Evolutionary conservation across 495 filamentous ascomycete species (phyloP), one percentile per base, ranked within the genome.

Genomic region (Penicillium antarcticum): DNA sequence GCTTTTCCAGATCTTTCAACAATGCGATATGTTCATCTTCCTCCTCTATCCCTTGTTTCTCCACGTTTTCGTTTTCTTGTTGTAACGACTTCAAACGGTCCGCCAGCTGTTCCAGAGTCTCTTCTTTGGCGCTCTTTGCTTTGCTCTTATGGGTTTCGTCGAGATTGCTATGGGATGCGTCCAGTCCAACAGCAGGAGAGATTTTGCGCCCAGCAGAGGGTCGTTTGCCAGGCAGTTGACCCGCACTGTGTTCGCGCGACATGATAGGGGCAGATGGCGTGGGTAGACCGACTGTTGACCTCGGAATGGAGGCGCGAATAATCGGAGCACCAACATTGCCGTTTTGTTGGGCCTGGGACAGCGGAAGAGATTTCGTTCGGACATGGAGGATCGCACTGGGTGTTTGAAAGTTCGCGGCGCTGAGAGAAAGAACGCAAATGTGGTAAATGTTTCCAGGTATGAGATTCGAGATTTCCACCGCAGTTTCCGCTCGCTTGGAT

Each of bases 361-460:
- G 53, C 66, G 82, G 62, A 67, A 81, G 56, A 75, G 75, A 55
- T 76, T 82, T 72, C 19, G 88, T 95, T 55, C 86, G 78, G 43
- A 97, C 75, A 42, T 92, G 85, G 55, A 97, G 86, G 18, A 94
- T 81, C 13, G 81, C 81, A 64, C 94, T 95, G 6, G 88, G 86
- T 1, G 91, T 89, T 60, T 95, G 90, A 54, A 97, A 96, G 66
- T 94, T 92, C 48, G 90, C 87, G 6, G 86, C 81, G 42, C 91
- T 95, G 23, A 94, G 83, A 9, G 91, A 89, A 54, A 96, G 86
- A 35, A 97, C 89, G 45, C 95, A 85, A 11, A 97, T 84, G 52
- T 91, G 91, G 70, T 97, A 97, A 52, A 88, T 95, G 62, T 87
- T 87, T 42, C 88, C 81, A 0, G 94, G 90, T 51, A 88, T 84